These are phyloP conservation scores for Dichotomopilus funicola DNA, from an alignment of 2,329 filamentous ascomycete genomes.

Conservation along the genomic window DNA sequence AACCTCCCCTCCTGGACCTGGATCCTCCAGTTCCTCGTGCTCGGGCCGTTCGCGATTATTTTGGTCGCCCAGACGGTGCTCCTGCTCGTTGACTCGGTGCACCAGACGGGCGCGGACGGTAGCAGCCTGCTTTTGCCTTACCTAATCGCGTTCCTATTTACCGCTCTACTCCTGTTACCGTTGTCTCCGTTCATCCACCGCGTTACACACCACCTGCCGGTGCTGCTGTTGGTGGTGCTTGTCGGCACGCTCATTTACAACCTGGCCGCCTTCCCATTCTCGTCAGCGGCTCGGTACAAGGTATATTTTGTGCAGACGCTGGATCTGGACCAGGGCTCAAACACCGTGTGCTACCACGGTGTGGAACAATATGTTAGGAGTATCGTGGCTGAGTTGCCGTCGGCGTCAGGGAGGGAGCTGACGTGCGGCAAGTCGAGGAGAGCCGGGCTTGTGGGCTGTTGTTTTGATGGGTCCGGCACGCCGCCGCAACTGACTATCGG, in stretches of 20 bases:
- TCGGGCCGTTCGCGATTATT: conserved; percentile 72
- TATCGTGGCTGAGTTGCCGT: conserved; percentile 65
- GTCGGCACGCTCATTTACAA: conserved; percentile 77
- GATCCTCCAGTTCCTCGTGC: conserved; percentile 75
- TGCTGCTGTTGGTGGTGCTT: conserved; percentile 68
- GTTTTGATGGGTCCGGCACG: conserved; percentile 57
- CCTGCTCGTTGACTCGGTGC: conserved; percentile 61
- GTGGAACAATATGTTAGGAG: conserved; percentile 59
- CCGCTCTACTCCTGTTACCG: conserved; percentile 67
- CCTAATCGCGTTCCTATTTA: conserved; percentile 59
- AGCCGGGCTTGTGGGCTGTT: conserved; percentile 57
- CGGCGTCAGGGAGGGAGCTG: conserved; percentile 56
- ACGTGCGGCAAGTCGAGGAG: conserved; percentile 42
- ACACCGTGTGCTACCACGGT: conserved; percentile 63
- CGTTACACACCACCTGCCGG: conserved; percentile 73
- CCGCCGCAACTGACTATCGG: conserved; percentile 49
- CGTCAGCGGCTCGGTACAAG: conserved; percentile 70
- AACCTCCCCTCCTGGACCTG: conserved; percentile 77
- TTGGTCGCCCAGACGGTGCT: conserved; percentile 71
- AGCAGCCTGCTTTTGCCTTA: conserved; percentile 66
- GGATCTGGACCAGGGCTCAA: conserved; percentile 66
- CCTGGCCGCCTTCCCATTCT: conserved; percentile 82
- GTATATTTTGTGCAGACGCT: conserved; percentile 79
- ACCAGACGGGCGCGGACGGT: conserved; percentile 82
- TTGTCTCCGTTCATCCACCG: conserved; percentile 80